phyloP scores from a whole-genome alignment of 192 early-diverging fungal species.

The Gamsiella multidivaricata region DNA sequence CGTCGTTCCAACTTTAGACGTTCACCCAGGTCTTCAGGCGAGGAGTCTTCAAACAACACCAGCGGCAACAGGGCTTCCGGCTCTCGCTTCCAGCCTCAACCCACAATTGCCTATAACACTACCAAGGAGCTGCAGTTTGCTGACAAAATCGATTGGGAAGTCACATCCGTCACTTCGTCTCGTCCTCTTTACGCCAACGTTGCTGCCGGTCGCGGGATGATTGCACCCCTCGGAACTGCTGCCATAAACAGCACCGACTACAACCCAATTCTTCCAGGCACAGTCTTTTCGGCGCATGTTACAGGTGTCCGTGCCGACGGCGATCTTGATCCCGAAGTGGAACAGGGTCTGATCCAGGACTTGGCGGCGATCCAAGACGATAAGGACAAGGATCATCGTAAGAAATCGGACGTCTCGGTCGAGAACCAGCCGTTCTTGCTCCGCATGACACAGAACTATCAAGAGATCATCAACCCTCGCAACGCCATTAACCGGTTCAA shows the following conservation, averaged over 20 bases:
- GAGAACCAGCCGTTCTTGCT: conserved; percentile 31
- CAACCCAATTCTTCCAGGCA: conserved; percentile 12
- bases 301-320: conserved; percentile 24
- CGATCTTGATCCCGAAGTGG: conserved; percentile 36
- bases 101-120: conserved; percentile 23
- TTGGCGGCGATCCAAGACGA: conserved; percentile 12
- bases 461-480: conserved; percentile 44
- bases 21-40: background rate
- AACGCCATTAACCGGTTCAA: conserved; percentile 39
- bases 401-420: conserved; percentile 20
- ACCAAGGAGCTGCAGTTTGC: conserved; percentile 41
- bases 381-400: conserved; percentile 40
- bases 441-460: conserved; percentile 32
- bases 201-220: conserved; percentile 16
- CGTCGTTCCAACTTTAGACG: background rate
- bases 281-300: conserved; percentile 27
- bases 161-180: conserved; percentile 33
- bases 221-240: conserved; percentile 18
- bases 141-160: conserved; percentile 39
- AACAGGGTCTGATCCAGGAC: conserved; percentile 39
- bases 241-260: conserved; percentile 9
- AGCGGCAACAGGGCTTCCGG: background rate
- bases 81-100: conserved; percentile 26
- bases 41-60: background rate
- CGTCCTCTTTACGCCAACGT: conserved; percentile 42